A percentile compares a stretch with the other conserved stretches of the same genome.
These are phyloP conservation scores for Malassezia dermatis DNA, from an alignment of 1,284 basidiomycete genomes.

Conservation along the genomic window DNA sequence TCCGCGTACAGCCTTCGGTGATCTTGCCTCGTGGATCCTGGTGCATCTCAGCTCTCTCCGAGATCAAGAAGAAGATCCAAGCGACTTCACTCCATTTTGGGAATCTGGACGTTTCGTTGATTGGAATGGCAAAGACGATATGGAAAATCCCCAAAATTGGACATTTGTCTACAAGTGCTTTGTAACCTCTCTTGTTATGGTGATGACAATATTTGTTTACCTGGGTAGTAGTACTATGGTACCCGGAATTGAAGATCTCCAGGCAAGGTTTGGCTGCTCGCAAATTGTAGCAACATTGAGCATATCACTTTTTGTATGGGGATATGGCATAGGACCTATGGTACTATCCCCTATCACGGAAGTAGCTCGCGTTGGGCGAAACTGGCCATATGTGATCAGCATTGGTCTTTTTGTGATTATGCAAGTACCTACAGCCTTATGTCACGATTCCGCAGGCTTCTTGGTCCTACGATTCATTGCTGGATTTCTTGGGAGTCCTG, in stretches of 20 bases:
- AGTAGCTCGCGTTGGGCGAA: constrained; percentile 32
- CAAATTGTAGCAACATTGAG: constrained; percentile 21
- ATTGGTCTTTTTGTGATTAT: constrained; percentile 17
- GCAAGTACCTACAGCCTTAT: constrained; percentile 16
- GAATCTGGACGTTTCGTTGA: constrained; percentile 46
- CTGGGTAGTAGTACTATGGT: neutral
- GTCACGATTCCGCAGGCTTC: constrained; percentile 12
- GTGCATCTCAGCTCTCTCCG: neutral
- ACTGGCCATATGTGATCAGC: constrained; percentile 18
- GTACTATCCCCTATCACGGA: constrained; percentile 45
- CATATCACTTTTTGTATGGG: constrained; percentile 29
- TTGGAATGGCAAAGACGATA: constrained; percentile 44
- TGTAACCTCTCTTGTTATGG: constrained; percentile 35
- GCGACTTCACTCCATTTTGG: no score
- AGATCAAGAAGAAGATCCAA: neutral
- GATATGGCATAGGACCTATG: constrained; percentile 27
- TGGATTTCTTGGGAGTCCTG: constrained; percentile 47
- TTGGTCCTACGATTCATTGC: constrained; percentile 43
- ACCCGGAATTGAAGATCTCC: constrained; percentile 53
- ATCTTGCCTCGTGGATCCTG: neutral
- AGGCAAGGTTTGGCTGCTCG: constrained; percentile 24
- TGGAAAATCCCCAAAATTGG: constrained; percentile 47
- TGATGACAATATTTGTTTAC: constrained; percentile 52
- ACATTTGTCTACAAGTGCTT: constrained; percentile 30
- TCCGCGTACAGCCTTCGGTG: neutral